A percentile compares a stretch with the other conserved stretches of the same genome.
phyloP scores from a whole-genome alignment of 2,329 filamentous ascomycete genomes.

The Tolypocladium tundrense region DNA sequence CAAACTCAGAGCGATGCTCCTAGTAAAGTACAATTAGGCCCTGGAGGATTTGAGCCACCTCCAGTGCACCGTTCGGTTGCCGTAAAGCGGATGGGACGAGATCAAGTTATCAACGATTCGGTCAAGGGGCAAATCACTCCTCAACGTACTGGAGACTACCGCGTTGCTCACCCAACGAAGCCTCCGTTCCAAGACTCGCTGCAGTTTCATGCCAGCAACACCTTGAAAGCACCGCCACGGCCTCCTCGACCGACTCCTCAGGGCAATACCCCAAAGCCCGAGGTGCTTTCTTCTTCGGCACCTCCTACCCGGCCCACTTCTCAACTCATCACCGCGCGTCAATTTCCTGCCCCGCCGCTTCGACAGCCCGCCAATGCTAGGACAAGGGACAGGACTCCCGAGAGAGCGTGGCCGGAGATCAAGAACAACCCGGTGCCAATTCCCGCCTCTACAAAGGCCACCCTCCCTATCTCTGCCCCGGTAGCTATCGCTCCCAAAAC shows the following conservation, averaged over 20 bases:
- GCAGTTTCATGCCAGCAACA: conserved; percentile 6
- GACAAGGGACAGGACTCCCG: conserved; percentile 24
- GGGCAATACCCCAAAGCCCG: conserved; percentile 9
- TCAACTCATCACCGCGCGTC: conserved; percentile 14
- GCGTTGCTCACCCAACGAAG: conserved; percentile 39
- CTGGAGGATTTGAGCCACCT: conserved; percentile 36
- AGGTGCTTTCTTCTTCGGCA: conserved; percentile 9
- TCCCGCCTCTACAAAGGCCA: neutral
- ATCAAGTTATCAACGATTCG: conserved; percentile 30
- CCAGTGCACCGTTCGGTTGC: conserved; percentile 39
- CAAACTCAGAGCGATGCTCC: conserved; percentile 12
- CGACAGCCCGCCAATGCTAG: conserved; percentile 20
- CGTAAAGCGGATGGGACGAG: conserved; percentile 33
- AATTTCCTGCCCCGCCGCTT: conserved; percentile 18
- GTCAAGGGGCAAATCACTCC: conserved; percentile 26
- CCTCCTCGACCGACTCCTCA: conserved; percentile 29
- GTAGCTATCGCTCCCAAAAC: conserved; percentile 14
- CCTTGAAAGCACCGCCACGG: conserved; percentile 27
- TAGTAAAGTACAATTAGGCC: conserved; percentile 10
- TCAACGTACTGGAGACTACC: conserved; percentile 31
- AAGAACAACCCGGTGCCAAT: neutral
- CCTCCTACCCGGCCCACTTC: conserved; percentile 14
- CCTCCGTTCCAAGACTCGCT: conserved; percentile 23
- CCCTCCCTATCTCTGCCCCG: conserved; percentile 1
- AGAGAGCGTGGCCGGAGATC: conserved; percentile 12